Conservation (phyloP, 257 asterid genomes). For the Handroanthus guayacan region DNA sequence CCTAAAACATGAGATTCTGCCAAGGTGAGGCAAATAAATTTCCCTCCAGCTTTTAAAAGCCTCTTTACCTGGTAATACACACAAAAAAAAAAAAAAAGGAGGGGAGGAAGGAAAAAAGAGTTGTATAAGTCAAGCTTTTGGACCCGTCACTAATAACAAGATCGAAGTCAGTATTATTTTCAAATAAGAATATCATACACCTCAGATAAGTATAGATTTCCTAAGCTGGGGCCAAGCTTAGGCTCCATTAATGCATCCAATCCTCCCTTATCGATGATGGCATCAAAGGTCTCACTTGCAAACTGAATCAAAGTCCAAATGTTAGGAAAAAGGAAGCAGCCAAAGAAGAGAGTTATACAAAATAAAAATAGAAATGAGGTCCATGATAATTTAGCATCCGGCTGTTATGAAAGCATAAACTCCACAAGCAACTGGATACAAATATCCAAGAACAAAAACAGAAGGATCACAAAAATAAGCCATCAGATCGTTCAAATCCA, state of each 20-base stretch:
- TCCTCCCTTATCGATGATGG: slow-evolving; percentile 93
- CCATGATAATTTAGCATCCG: slow-evolving; percentile 5
- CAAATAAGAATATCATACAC: slow-evolving; percentile 48
- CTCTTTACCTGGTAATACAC: slow-evolving; percentile 74
- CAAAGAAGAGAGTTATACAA: slow-evolving; percentile 19
- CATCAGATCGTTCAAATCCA: neutral
- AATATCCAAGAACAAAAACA: neutral
- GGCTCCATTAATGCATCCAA: slow-evolving; percentile 99
- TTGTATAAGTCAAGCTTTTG: slow-evolving; percentile 28
- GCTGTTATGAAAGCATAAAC: neutral
- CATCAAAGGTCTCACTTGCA: slow-evolving; percentile 65
- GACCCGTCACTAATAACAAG: slow-evolving; percentile 12
- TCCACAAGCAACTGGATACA: slow-evolving; percentile 19
- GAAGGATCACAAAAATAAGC: neutral
- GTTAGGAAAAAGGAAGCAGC: slow-evolving; percentile 30
- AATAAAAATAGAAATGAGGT: slow-evolving; percentile 7
- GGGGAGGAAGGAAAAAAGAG: neutral
- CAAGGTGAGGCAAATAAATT: slow-evolving; percentile 86
- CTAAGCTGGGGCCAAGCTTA: slow-evolving; percentile 74
- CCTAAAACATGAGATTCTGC: slow-evolving; percentile 94
- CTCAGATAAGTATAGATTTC: slow-evolving; percentile 81
- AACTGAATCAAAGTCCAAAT: slow-evolving; percentile 56
- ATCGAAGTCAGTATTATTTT: slow-evolving; percentile 11
- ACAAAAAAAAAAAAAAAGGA: too few species aligned
- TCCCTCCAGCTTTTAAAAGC: slow-evolving; percentile 76